Conservation (phyloP, 1,284 basidiomycete species). For the Ceratobasidium sp. region DNA sequence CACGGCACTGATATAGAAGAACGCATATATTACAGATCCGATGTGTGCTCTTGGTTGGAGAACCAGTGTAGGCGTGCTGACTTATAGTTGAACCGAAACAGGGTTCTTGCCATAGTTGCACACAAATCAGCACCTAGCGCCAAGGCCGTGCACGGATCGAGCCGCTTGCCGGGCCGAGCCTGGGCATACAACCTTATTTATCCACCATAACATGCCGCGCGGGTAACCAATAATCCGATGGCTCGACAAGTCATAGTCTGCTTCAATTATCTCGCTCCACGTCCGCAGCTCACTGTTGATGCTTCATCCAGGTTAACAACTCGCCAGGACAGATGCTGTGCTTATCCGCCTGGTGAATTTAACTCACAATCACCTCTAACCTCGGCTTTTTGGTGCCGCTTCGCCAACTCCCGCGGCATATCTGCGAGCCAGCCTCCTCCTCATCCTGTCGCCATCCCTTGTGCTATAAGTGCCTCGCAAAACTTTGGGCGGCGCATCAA, state of each 20-base stretch:
- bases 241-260: not conserved
- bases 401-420: slow-evolving; percentile 1
- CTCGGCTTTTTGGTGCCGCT: not conserved
- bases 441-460: not conserved
- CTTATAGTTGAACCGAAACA: too few species aligned
- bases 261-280: not conserved
- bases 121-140: too few species aligned
- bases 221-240: too few species aligned
- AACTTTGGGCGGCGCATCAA: not conserved
- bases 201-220: too few species aligned
- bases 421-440: slow-evolving; percentile 1
- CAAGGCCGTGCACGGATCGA: too few species aligned
- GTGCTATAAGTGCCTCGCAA: slow-evolving; percentile 9
- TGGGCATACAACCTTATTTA: too few species aligned
- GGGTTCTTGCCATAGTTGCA: too few species aligned
- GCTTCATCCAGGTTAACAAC: not conserved
- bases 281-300: not conserved
- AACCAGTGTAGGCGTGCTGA: too few species aligned
- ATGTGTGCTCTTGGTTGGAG: too few species aligned
- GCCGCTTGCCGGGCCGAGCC: too few species aligned
- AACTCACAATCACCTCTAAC: not conserved
- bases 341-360: slow-evolving; percentile 8
- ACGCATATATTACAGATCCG: too few species aligned
- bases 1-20: too few species aligned
- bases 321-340: slow-evolving; percentile 9